Base-by-base conservation (phyloP, 2,329 filamentous ascomycete genomes). In the Sclerotinia subarctica region DNA sequence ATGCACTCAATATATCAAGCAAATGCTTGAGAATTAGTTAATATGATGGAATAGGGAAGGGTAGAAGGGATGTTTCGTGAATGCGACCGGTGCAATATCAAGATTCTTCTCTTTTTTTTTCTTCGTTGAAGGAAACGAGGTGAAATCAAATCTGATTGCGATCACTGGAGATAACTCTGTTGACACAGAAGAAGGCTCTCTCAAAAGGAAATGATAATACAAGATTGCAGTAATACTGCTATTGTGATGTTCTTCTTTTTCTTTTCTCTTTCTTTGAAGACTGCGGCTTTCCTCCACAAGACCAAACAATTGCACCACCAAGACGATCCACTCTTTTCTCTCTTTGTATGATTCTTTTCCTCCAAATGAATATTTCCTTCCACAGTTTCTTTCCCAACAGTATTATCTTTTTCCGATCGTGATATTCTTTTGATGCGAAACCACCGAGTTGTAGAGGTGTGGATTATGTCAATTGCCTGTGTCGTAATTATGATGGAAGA, bases 131-230 rank as follows among this genome's bases (percentile, higher is more conserved):
- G 69, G 72, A 75, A 77, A 76, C 74, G 76, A 77, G 72, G 73
- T 75, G 72, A 75, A 77, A 74, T 75, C 75, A 77, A 77, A 75
- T 77, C 74, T 77, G 76, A 77, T 77, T 77, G 75, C 75, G 72
- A 76, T 75, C 74, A 75, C 75, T 75, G 71, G 70, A 74, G 73
- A 73, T 74, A 76, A 72, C 71, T 73, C 73, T 75, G 64, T 72
- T 74, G 72, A 72, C 69, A 74, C 68, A 70, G 73, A 73, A 68
- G 70, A 75, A 75, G 70, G 70, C 70, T 73, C 71, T 73, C 59
- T 63, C 29, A 70, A 72, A 76, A 73, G 68, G 71, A 74, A 76
- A 76, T 73, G 74, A 76, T 77, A 51, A 73, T 77, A 77, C 76
- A 77, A 76, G 76, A 77, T 73, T 74, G 75, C 75, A 77, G 74